phyloP scores from a whole-genome alignment of 139 green algal species.

The Eudorina sp. region DNA sequence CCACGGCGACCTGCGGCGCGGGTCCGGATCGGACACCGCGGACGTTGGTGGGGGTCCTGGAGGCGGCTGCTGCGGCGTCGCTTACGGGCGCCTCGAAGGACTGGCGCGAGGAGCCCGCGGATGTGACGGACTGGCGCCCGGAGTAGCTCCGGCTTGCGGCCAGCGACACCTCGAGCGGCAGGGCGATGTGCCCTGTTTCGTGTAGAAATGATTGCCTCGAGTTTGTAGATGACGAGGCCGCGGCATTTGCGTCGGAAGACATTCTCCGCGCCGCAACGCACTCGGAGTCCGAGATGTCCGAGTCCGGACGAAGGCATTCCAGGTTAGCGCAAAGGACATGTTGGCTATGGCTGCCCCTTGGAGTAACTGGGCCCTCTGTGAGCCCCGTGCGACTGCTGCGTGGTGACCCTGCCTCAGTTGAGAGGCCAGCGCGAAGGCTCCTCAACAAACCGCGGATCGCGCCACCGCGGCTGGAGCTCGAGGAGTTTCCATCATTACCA shows the following conservation, averaged over 20 bases:
- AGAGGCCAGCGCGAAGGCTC: neutral
- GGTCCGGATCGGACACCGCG: neutral
- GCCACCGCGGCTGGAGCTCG: neutral
- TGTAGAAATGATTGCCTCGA: neutral
- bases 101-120: neutral
- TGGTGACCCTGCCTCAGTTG: neutral
- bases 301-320: neutral
- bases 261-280: neutral
- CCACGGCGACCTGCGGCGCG: too few species aligned
- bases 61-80: neutral
- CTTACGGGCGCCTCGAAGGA: neutral
- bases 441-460: neutral
- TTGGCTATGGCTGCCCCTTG: neutral
- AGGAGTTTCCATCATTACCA: neutral
- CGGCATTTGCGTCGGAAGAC: neutral
- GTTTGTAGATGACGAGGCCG: neutral
- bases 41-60: too few species aligned
- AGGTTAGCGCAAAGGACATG: neutral
- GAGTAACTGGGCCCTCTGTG: neutral
- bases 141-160: neutral
- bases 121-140: neutral
- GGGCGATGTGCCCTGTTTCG: neutral
- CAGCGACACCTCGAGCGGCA: neutral
- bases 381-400: neutral
- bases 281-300: neutral